Conservation (phyloP, 2,329 filamentous ascomycete genomes). For the Aspergillus sp. region DNA sequence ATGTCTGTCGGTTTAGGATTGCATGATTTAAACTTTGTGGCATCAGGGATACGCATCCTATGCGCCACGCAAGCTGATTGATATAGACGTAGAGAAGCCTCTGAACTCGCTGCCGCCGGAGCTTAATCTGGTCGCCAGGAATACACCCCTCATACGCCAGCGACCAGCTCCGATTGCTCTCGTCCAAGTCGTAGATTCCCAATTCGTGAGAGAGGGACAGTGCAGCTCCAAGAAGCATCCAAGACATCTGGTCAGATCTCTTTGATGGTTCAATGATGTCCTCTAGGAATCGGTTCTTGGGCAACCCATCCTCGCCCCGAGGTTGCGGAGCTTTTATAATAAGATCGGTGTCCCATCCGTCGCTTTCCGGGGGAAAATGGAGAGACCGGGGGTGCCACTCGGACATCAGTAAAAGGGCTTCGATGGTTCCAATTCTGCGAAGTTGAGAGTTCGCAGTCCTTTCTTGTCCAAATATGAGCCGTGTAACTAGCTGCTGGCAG, state of each 20-base stretch:
- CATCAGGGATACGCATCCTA: slow-evolving; percentile 54
- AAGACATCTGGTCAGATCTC: slow-evolving; percentile 59
- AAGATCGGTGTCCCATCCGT: slow-evolving; percentile 58
- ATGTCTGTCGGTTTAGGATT: slow-evolving; percentile 30
- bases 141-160: slow-evolving; percentile 25
- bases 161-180: slow-evolving; percentile 30
- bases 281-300: slow-evolving; percentile 49
- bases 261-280: slow-evolving; percentile 57
- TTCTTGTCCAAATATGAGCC: slow-evolving; percentile 56
- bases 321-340: slow-evolving; percentile 43
- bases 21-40: slow-evolving; percentile 44
- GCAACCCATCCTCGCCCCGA: slow-evolving; percentile 27
- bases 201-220: slow-evolving; percentile 55
- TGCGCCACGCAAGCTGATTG: slow-evolving; percentile 52
- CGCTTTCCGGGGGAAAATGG: slow-evolving; percentile 54
- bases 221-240: slow-evolving; percentile 59
- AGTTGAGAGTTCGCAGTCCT: slow-evolving; percentile 51
- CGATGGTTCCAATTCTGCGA: slow-evolving; percentile 53
- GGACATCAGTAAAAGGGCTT: slow-evolving; percentile 54
- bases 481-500: slow-evolving; percentile 54
- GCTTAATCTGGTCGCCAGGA: slow-evolving; percentile 30
- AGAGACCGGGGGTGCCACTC: slow-evolving; percentile 59
- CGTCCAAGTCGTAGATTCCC: slow-evolving; percentile 50
- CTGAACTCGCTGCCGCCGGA: slow-evolving; percentile 38
- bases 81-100: slow-evolving; percentile 49